phyloP scores from a whole-genome alignment of 768 basidiomycete species.

The Russula foetens region DNA sequence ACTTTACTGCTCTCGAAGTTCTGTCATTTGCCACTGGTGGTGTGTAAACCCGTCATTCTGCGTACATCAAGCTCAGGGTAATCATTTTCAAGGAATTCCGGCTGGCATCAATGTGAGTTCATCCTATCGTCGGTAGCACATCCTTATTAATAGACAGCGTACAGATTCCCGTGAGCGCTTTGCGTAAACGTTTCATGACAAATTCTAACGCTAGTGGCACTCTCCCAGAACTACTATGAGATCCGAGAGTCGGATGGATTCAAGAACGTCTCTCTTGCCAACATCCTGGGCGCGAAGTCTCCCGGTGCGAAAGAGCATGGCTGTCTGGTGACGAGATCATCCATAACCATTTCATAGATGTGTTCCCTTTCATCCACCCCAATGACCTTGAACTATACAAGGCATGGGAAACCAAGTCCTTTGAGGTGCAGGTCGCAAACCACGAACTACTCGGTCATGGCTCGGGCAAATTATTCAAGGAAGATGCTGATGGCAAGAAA shows the following conservation, averaged over 20 bases:
- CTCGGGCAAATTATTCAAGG: conserved; percentile 75
- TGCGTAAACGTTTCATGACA: neutral
- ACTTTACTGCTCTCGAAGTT: conserved; percentile 81
- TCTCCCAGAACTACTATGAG: conserved; percentile 65
- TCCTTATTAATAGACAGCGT: neutral
- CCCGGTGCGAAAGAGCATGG: conserved; percentile 43
- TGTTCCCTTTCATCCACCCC: conserved; percentile 74
- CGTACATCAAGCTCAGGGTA: neutral
- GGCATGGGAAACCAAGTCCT: conserved; percentile 68
- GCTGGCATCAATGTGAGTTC: conserved; percentile 70
- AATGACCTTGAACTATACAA: conserved; percentile 70
- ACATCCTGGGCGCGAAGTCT: conserved; percentile 82
- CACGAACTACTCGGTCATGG: conserved; percentile 86
- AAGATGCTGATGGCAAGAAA: conserved; percentile 63
- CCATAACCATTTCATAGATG: conserved; percentile 29
- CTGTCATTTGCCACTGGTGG: conserved; percentile 80
- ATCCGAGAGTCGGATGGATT: conserved; percentile 76
- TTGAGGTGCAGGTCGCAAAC: conserved; percentile 86
- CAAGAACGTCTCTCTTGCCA: conserved; percentile 84
- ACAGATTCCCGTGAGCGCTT: conserved; percentile 52
- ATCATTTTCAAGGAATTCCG: conserved; percentile 52
- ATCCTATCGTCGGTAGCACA: neutral
- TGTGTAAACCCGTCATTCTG: conserved; percentile 24
- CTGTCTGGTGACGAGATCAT: neutral
- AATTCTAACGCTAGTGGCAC: neutral